Evolutionary conservation across 2,329 filamentous ascomycete genomes (phyloP).

Genomic region (Sarocladium kiliense): DNA sequence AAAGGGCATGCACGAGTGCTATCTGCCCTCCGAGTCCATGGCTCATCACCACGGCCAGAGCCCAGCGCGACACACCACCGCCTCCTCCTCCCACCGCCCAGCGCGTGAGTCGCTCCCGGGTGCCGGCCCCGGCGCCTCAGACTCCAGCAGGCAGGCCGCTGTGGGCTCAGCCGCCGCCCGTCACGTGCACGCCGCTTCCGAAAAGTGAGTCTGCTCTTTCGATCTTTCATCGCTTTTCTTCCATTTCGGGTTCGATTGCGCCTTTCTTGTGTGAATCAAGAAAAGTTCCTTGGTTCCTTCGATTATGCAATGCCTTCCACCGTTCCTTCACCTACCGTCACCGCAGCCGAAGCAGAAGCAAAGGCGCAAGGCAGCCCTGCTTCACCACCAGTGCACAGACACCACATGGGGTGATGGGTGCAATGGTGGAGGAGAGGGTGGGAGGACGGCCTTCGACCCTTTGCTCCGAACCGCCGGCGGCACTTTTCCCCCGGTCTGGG

Average conservation of each 20-base stretch:
- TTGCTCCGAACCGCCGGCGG: constrained; percentile 6
- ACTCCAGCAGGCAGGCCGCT: constrained; percentile 34
- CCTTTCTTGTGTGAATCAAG: too few species aligned
- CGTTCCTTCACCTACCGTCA: too few species aligned
- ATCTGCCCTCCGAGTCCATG: constrained; percentile 55
- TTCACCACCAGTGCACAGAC: neutral
- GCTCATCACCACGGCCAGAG: constrained; percentile 55
- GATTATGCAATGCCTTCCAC: too few species aligned
- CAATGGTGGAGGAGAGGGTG: neutral
- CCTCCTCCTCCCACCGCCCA: constrained; percentile 38
- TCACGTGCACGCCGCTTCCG: constrained; percentile 38
- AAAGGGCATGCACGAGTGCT: constrained; percentile 60
- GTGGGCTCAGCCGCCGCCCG: constrained; percentile 39
- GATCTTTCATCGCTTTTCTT: neutral
- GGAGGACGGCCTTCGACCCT: constrained; percentile 2
- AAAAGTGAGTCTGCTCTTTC: constrained; percentile 46
- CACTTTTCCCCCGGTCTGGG: neutral
- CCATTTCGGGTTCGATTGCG: neutral
- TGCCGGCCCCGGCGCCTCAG: constrained; percentile 42
- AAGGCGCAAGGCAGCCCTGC: neutral
- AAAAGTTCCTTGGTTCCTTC: neutral
- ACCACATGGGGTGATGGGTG: neutral
- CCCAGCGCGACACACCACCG: constrained; percentile 39
- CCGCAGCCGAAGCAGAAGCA: neutral
- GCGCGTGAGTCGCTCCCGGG: constrained; percentile 50